phyloP scores from a whole-genome alignment of 2,329 filamentous ascomycete species.

The Monosporascus sp. region DNA sequence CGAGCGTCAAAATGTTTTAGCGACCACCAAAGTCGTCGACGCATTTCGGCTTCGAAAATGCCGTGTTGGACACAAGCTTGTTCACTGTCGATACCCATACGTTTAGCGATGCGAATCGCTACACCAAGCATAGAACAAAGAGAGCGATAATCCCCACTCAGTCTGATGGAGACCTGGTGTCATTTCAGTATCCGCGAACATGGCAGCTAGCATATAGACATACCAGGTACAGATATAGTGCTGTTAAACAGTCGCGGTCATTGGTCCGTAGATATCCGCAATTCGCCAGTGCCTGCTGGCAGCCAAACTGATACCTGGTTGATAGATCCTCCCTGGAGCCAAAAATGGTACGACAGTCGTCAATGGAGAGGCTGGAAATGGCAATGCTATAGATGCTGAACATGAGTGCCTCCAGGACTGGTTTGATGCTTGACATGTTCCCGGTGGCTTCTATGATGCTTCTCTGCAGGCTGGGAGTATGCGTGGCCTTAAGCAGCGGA shows the following conservation, averaged over 20 bases:
- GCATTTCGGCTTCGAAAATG: slow-evolving; percentile 51
- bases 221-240: slow-evolving; percentile 52
- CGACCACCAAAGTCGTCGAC: slow-evolving; percentile 58
- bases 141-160: slow-evolving; percentile 41
- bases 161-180: slow-evolving; percentile 41
- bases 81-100: slow-evolving; percentile 52
- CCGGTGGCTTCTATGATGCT: slow-evolving; percentile 45
- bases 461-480: slow-evolving; percentile 48
- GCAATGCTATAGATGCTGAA: slow-evolving; percentile 47
- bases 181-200: background rate
- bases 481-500: slow-evolving; percentile 52
- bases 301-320: slow-evolving; percentile 40
- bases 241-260: slow-evolving; percentile 50
- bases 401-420: slow-evolving; percentile 48
- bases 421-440: slow-evolving; percentile 34
- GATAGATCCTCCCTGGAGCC: slow-evolving; percentile 36
- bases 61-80: slow-evolving; percentile 17
- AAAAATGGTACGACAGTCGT: slow-evolving; percentile 39
- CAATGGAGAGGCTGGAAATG: slow-evolving; percentile 34
- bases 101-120: slow-evolving; percentile 51
- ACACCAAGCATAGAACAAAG: slow-evolving; percentile 47
- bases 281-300: slow-evolving; percentile 49
- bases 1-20: slow-evolving; percentile 52
- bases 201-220: slow-evolving; percentile 9
- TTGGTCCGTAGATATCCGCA: slow-evolving; percentile 43